Evolutionary conservation across 495 filamentous ascomycete genomes (phyloP), one percentile per base, ranked within the genome.

Genomic region (Aspergillus nidulans): DNA sequence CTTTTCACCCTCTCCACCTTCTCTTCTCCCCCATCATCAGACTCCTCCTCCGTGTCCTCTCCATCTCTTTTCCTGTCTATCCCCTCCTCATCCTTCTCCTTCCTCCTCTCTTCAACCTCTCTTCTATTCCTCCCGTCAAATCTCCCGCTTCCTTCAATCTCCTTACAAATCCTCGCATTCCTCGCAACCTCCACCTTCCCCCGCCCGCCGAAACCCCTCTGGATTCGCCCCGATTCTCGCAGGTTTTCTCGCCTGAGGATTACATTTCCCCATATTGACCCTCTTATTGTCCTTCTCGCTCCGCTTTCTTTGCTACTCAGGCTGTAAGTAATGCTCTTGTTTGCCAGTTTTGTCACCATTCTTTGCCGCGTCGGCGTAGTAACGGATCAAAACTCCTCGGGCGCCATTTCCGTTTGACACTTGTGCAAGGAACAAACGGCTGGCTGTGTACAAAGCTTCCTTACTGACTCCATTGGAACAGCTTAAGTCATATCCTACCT

Each of bases 181-280:
- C 64, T 66, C 65, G 67, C 63, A 63, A 65, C 63, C 67, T 58
- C 40, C 53, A 55, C 61, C 55, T 55, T 63, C 51, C 52, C 53
- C 63, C 56, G 50, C 62, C 53, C 58, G 48, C 57, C 53, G 54
- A 67, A 63, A 59, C 48, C 52, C 47, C 52, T 51, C 46, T 59
- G 52, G 38, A 52, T 55, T 57, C 32, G 34, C 32, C 38, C 45
- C 32, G 44, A 42, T n/a, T 38, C 41, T 52, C 52, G 21, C 42
- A 36, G 26, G 21, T 41, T 36, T n/a, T 52, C 23, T 32, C 25
- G 44, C 40, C 55, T n/a, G 23, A 18, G 32, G 21, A 43, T 42
- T 24, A 41, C 15, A 40, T 19, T 34, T 30, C 43, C 18, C 28
- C n/a, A n/a, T 42, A 26, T 34, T 49, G 23, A 52, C 36, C 19